phyloP scores from a whole-genome alignment of 805 yeast genomes.

The Cyberlindnera americana region DNA sequence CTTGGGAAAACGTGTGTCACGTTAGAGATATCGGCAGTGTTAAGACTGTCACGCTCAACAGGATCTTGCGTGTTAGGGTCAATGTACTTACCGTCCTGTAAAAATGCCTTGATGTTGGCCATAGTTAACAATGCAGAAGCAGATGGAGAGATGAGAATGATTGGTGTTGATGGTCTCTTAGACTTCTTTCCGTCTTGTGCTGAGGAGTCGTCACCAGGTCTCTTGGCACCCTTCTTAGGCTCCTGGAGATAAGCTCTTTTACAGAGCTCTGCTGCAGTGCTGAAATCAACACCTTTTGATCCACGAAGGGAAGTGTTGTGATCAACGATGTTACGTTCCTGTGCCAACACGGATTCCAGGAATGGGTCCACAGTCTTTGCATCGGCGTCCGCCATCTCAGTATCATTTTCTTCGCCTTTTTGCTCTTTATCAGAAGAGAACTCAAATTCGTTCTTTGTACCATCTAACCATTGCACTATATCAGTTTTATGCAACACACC shows the following conservation, averaged over 20 bases:
- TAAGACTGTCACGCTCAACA: constrained; percentile 29
- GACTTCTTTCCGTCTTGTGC: constrained; percentile 24
- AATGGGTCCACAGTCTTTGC: constrained; percentile 33
- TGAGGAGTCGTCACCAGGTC: constrained; percentile 19
- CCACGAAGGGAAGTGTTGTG: constrained; percentile 66
- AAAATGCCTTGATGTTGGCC: constrained; percentile 60
- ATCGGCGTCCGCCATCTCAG: constrained; percentile 9
- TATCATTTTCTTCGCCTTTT: constrained; percentile 13
- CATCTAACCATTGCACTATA: constrained; percentile 75
- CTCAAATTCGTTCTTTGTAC: constrained; percentile 57
- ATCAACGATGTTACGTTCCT: constrained; percentile 50
- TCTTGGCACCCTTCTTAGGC: constrained; percentile 10
- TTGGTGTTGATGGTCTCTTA: constrained; percentile 50
- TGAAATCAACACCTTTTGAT: constrained; percentile 59
- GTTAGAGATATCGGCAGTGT: constrained; percentile 30
- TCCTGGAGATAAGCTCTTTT: constrained; percentile 11
- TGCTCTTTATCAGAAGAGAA: constrained; percentile 32
- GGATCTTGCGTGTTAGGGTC: constrained; percentile 45
- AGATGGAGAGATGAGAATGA: constrained; percentile 73
- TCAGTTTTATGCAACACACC: constrained; percentile 85
- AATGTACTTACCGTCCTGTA: constrained; percentile 68
- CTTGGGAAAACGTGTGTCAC: constrained; percentile 53
- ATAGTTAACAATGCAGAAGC: constrained; percentile 68
- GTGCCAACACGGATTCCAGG: constrained; percentile 26
- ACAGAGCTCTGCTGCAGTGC: constrained; percentile 47